Base-by-base conservation (phyloP, 768 basidiomycete genomes). In the Russula compacta region DNA sequence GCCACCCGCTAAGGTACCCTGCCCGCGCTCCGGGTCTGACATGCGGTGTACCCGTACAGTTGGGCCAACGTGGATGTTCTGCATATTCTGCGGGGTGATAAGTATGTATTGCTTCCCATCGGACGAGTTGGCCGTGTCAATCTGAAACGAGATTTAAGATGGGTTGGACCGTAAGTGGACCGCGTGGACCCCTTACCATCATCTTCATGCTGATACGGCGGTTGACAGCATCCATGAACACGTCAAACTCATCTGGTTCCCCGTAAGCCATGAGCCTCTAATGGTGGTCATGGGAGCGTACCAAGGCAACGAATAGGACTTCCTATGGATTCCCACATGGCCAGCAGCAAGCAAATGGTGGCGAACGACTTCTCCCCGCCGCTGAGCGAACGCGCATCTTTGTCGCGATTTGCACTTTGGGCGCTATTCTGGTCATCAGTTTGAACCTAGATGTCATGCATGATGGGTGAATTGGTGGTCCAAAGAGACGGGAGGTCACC, bases 341-440 rank as follows among this genome's bases (percentile, higher is more conserved):
- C 86, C n/a, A 98, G 76, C 50, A 99, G 76, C 54, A 99, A 73
- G 67, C 93, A 95, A 64, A 98, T 92, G 0, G 95, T 98, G 6
- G 94, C 90, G 74, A 97, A 99, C 7, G 92, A 95, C 73, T 97
- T 95, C 72, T 98, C 95, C 42, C 95, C 95, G 50, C 95, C 95
- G 66, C 89, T 92, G 17, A 95, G 78, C 35, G 88, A 87, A 40
- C 84, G 85, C 4, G 92, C 88, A 69, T 94, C 89, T 72, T 92
- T 92, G 67, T 92, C 89, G 38, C 80, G 77, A 24, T 70, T 67
- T 32, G 65, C 73, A 4, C 76, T 80, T 71, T 86, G 84, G 0
- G 85, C 84, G 35, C 77, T 75, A 14, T 79, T 75, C 67, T 86
- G 83, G 66, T 93, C 91, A 57, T 93, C 90, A 9, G 91, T 94